These are phyloP conservation scores for Aspergillus oerlinghausenensis DNA, from an alignment of 2,329 filamentous ascomycete genomes.

Conservation along the genomic window DNA sequence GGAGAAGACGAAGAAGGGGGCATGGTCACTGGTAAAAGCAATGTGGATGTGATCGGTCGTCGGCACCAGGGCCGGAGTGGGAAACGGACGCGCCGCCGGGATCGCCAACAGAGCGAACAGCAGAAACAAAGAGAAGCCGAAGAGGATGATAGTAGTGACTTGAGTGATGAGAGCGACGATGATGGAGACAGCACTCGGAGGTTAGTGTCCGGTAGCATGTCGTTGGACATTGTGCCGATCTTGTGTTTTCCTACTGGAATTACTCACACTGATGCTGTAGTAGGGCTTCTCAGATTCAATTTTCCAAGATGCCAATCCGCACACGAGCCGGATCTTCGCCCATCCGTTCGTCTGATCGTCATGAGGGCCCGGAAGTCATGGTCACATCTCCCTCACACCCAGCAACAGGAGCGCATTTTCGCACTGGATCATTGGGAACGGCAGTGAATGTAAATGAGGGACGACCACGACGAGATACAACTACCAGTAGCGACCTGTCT, in stretches of 20 bases:
- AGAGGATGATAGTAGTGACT: constrained; percentile 62
- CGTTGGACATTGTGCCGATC: background rate
- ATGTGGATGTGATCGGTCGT: constrained; percentile 54
- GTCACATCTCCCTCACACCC: constrained; percentile 54
- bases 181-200: constrained; percentile 46
- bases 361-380: constrained; percentile 46
- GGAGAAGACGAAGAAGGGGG: constrained; percentile 60
- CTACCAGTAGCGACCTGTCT: constrained; percentile 62
- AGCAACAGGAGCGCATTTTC: constrained; percentile 42
- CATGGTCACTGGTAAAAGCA: constrained; percentile 57
- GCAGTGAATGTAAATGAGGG: constrained; percentile 49
- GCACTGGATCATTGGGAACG: constrained; percentile 54
- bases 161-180: constrained; percentile 64
- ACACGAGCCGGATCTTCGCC: constrained; percentile 85
- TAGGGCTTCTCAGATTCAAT: constrained; percentile 81
- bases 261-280: constrained; percentile 15
- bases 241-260: background rate
- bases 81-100: constrained; percentile 29
- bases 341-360: constrained; percentile 52
- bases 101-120: constrained; percentile 44
- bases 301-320: constrained; percentile 89
- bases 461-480: constrained; percentile 56
- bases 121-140: constrained; percentile 53
- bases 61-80: constrained; percentile 25
- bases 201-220: constrained; percentile 15